Evolutionary conservation across 1,284 basidiomycete genomes (phyloP), one percentile per base, ranked within the genome.

Genomic region (Melampsora occidentalis): DNA sequence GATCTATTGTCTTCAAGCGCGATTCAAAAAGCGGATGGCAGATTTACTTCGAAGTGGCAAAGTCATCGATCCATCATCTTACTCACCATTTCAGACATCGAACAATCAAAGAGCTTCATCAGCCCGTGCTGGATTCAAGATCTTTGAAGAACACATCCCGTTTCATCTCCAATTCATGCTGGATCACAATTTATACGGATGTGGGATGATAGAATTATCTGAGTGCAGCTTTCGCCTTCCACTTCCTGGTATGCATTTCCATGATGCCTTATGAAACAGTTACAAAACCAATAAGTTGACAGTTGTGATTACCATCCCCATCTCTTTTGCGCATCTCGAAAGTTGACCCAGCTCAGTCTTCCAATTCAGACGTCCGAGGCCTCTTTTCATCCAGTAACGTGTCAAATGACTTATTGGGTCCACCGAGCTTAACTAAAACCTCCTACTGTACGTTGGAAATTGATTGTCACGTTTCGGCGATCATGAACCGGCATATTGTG

Each of bases 101-200:
- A 39, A 10, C 20, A n/a, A n/a, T 65, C 71, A 70, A 22, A 59
- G 28, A 59, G 53, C 14, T 59, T 28, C 20, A 35, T n/a, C 33
- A 18, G 46, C 22, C 5, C 92, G 84, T 87, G 88, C 80, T 77
- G 87, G 90, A 7, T 97, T 90, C 83, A 82, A 83, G 77, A 80
- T 82, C 9, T 81, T 79, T 76, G 96, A 99, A 83, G 91, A 90
- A 78, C 96, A 99, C 84, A 86, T 98, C 81, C 91, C 88, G 81
- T 97, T 90, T 82, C 85, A 89, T 61, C 86, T 98, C 31, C 95
- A 98, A 83, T 97, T 97, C 84, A 88, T 98, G 87, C 91, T 91
- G 82, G 96, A 99, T 84, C 95, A 93, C 83, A 94, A 94, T 78
- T 86, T 99, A 48, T 97, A 94, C 81, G 96, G 96, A 1, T 98